Conservation (phyloP, 768 basidiomycete species). For the Kwoniella newhampshirensis region DNA sequence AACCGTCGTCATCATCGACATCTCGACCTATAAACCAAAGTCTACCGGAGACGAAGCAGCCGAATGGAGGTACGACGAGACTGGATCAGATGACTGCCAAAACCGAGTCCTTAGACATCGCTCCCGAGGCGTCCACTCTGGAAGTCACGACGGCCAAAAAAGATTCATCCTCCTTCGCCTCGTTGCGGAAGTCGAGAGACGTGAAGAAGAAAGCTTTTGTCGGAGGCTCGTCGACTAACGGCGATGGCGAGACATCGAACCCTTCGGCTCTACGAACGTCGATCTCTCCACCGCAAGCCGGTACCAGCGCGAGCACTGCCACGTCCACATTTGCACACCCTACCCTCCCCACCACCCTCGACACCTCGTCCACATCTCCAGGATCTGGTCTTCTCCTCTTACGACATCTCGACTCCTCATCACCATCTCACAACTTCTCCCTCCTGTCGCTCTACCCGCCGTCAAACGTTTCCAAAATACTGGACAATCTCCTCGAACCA, state of each 20-base stretch:
- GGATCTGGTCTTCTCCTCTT: constrained; percentile 36
- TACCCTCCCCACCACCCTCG: constrained; percentile 14
- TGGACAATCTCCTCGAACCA: constrained; percentile 34
- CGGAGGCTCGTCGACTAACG: neutral
- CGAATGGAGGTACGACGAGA: neutral
- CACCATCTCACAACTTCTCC: constrained; percentile 5
- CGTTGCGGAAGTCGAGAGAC: constrained; percentile 16
- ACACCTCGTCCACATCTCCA: constrained; percentile 24
- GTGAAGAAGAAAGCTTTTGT: constrained; percentile 21
- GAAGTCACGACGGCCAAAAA: too few species aligned
- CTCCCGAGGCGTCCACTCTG: neutral
- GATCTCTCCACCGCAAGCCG: neutral
- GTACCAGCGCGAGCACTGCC: neutral
- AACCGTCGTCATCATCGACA: too few species aligned
- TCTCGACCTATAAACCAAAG: too few species aligned
- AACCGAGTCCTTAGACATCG: neutral
- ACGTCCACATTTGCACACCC: neutral
- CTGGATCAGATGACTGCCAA: neutral
- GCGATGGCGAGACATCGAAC: neutral
- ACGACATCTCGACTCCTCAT: constrained; percentile 14
- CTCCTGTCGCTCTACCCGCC: constrained; percentile 27
- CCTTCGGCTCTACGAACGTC: neutral
- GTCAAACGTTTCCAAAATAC: constrained; percentile 21
- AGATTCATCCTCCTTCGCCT: constrained; percentile 14
- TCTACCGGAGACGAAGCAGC: neutral